Conservation (phyloP, 768 basidiomycete genomes). For the Phylloporus arenicola region DNA sequence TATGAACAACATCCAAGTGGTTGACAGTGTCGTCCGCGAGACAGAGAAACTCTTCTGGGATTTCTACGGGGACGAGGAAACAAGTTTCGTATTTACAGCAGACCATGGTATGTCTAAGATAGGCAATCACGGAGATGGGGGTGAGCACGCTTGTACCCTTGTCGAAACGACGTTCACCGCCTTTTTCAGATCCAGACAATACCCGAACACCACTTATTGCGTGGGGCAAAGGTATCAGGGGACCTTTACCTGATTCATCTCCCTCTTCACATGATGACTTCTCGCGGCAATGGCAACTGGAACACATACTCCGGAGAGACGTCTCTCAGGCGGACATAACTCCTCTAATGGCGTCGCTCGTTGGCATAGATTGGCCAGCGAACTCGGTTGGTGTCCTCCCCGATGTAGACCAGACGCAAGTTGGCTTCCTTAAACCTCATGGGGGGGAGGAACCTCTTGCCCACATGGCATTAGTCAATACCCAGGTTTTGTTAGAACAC, state of each 20-base stretch:
- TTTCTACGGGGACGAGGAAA: constrained; percentile 66
- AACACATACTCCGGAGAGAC: constrained; percentile 59
- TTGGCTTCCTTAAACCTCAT: constrained; percentile 51
- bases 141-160: constrained; percentile 32
- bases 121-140: constrained; percentile 87
- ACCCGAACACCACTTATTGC: constrained; percentile 79
- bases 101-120: constrained; percentile 89
- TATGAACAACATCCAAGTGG: constrained; percentile 76
- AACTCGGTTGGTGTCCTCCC: constrained; percentile 82
- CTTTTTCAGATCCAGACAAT: constrained; percentile 68
- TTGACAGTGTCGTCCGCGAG: constrained; percentile 66
- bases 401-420: constrained; percentile 55
- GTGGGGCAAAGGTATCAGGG: constrained; percentile 77
- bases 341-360: constrained; percentile 66
- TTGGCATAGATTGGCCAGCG: constrained; percentile 71
- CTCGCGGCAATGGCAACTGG: constrained; percentile 58
- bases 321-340: constrained; percentile 83
- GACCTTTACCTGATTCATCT: constrained; percentile 51
- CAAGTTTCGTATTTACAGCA: constrained; percentile 75
- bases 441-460: constrained; percentile 49
- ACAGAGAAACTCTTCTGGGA: constrained; percentile 56
- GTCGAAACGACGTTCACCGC: constrained; percentile 5
- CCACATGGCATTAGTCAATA: constrained; percentile 55
- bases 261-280: constrained; percentile 66
- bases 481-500: constrained; percentile 68